Conservation (phyloP, 1,139 yeast genomes). For the Protomyces inouyei region DNA sequence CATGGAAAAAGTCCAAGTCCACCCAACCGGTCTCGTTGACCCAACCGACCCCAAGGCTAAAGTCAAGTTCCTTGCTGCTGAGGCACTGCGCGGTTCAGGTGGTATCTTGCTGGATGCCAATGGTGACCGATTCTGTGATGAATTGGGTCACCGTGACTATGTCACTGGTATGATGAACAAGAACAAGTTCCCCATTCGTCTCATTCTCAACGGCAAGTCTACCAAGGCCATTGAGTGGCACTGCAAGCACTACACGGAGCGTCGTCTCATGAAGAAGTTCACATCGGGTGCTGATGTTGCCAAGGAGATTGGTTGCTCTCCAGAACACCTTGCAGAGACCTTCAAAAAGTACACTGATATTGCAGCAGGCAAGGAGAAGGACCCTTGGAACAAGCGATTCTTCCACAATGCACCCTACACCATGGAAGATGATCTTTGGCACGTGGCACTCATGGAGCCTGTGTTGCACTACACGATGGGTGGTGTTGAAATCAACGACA, state of each 20-base stretch:
- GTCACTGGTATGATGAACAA: conserved; percentile 59
- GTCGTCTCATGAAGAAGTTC: conserved; percentile 56
- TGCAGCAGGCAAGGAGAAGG: conserved; percentile 46
- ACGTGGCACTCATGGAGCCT: conserved; percentile 60
- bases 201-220: conserved; percentile 47
- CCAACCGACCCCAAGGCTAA: conserved; percentile 51
- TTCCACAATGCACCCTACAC: conserved; percentile 52
- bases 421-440: conserved; percentile 37
- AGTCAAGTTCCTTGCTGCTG: conserved; percentile 70
- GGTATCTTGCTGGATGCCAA: conserved; percentile 60
- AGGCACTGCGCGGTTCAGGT: conserved; percentile 72
- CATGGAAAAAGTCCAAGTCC: conserved; percentile 73
- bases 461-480: conserved; percentile 87
- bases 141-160: conserved; percentile 63
- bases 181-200: conserved; percentile 52
- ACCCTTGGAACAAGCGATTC: conserved; percentile 50
- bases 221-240: conserved; percentile 48
- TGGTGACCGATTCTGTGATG: conserved; percentile 68
- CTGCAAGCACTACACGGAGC: conserved; percentile 51
- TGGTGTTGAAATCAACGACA: conserved; percentile 63
- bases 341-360: conserved; percentile 48
- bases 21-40: conserved; percentile 75
- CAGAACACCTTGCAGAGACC: conserved; percentile 41
- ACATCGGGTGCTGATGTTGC: conserved; percentile 50
- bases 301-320: conserved; percentile 44